Evolutionary conservation across 352 stramenopile species (phyloP), one percentile per base, ranked within the genome.

Genomic region (Pythium myriotylum): DNA sequence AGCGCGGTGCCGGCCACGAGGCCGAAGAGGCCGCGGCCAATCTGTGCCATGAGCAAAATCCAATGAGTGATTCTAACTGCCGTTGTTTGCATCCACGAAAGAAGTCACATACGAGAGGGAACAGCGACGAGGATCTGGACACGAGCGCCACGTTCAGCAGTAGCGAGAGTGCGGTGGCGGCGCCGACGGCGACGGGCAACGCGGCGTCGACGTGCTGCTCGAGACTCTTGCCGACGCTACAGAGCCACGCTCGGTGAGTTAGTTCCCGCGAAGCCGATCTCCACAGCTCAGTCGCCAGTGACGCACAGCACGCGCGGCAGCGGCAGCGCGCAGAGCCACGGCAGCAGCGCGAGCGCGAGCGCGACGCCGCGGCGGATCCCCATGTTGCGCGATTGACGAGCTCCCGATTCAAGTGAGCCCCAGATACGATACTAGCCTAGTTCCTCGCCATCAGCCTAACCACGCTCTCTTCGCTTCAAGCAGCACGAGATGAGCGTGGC

Each of bases 121-220:
- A 2, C 6, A 10, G 8, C 14, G 53, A 13, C 3, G 40, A 49
- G n/a, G 53, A n/a, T 19, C 22, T 29, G 9, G 24, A 47, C 17
- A 84, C 52, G 61, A 87, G 63, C 13, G 60, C 13, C 2, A 72
- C 22, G 50, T 62, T 67, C 29, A 69, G 65, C 26, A 65, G 16
- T n/a, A 88, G 50, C 48, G 74, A 66, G 40, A 70, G 14, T 2
- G 40, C 20, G 10, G 62, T 62, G 23, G 87, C 68, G 33, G 63
- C 68, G 16, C 37, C 32, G 37, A 86, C 69, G 14, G 79, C 70
- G 19, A 76, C 58, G 27, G 72, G 60, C 35, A 92, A 74, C 2
- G 76, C 58, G 41, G 32, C 27, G 0, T 86, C 35, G 53, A 88
- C 80, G 10, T 67, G 63, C 43, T 85, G 71, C 65, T 92, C 80